Evolutionary conservation across 495 filamentous ascomycete species (phyloP).

Genomic region (Tuber aestivum): DNA sequence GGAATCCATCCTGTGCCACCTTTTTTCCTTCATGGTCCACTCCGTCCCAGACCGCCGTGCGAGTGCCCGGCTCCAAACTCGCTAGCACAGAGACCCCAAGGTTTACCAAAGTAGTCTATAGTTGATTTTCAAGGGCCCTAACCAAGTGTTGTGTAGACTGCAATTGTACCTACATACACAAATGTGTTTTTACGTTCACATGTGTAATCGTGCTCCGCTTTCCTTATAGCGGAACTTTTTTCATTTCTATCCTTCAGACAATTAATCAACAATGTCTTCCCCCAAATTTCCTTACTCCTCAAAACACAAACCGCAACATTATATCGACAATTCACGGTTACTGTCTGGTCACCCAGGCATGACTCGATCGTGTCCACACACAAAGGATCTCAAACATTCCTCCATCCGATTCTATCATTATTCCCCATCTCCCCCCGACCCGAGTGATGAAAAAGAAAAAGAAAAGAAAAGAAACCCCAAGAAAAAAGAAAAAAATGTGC

Average conservation of each 20-base stretch:
- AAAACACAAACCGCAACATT: background rate
- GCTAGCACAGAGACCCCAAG: too few species aligned
- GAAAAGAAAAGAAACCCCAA: background rate
- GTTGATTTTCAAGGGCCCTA: too few species aligned
- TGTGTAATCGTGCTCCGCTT: background rate
- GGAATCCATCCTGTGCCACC: background rate
- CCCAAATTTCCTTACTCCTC: background rate
- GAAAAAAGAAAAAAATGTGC: background rate
- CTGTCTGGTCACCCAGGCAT: background rate
- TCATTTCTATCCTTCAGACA: background rate
- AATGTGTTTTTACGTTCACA: background rate
- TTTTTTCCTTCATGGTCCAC: background rate
- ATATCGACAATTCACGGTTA: background rate
- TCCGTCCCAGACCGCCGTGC: background rate
- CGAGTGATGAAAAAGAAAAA: background rate
- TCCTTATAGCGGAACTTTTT: background rate
- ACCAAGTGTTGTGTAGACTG: too few species aligned
- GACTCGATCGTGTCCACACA: background rate
- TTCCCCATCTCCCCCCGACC: conserved; percentile 1
- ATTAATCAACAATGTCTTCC: background rate
- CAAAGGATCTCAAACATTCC: background rate
- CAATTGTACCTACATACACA: background rate
- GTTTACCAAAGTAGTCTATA: too few species aligned
- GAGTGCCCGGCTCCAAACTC: background rate
- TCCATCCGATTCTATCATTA: conserved; percentile 17